Evolutionary conservation across 139 green algal species (phyloP), one percentile per base, ranked within the genome.

Genomic region (Picochlorum sp.): DNA sequence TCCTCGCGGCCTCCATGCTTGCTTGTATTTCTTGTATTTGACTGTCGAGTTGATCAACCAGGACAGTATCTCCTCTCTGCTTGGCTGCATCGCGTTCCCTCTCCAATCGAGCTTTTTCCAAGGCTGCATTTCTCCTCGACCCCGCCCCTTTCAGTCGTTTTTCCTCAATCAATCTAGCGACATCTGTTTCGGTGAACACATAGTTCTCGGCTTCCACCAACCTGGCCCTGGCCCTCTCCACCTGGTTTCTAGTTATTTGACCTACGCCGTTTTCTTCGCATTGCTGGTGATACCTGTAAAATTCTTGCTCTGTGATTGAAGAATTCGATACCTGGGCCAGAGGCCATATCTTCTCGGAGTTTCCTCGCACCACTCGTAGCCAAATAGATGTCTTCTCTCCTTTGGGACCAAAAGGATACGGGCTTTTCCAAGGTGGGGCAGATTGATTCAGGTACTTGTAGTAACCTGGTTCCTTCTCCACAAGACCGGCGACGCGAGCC

Each of bases 141-240:
- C 24, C 63, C 11, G 8, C 26, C 1, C 71, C 78, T 49, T 63
- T 63, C 6, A 50, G 50, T 4, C 66, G 64, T 67, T 85, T 85
- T 30, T 78, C 63, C 16, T 74, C 61, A 23, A 86, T 45, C 57
- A 83, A 69, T 23, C 51, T 49, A 44, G 62, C 55, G 38, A 86
- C 78, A 62, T 86, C 80, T 16, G 57, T 72, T 1, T 71, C 68
- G 4, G 80, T 82, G 76, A 82, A 86, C 4, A 38, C 69, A 60
- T 85, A 81, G 13, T 66, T 82, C 66, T 76, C 55, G 1, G 77
- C 77, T 18, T 66, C 61, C 3, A 68, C 51, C 21, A 83, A 47
- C 26, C 62, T 44, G 5, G 49, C 45, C 15, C 24, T 15, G 4
- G 49, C 55, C 9, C 62, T 45, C 7, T 65, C 44, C 3, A 69